Percentiles rank a stretch among this genome's conserved stretches.
phyloP scores from a whole-genome alignment of 495 filamentous ascomycete species.

The Talaromyces nanjingensis region DNA sequence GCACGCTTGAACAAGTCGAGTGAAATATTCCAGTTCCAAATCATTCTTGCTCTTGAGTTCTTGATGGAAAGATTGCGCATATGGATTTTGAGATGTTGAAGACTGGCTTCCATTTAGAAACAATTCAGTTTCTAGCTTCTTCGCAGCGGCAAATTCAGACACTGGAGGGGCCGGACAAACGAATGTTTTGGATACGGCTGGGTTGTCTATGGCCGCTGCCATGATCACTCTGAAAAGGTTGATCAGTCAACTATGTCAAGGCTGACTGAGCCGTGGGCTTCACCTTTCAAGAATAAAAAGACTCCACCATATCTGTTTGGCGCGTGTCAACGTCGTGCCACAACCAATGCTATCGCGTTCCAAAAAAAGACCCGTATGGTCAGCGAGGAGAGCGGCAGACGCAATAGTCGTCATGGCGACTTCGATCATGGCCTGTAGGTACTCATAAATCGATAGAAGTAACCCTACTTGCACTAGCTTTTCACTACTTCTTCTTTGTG shows the following conservation, averaged over 20 bases:
- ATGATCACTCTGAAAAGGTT: neutral
- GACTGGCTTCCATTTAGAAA: neutral
- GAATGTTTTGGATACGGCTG: neutral
- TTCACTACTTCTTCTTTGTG: neutral
- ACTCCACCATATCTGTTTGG: conserved; percentile 3
- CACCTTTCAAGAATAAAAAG: conserved; percentile 5
- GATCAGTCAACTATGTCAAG: neutral
- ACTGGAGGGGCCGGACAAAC: neutral
- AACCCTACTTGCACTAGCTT: conserved; percentile 2
- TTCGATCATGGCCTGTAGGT: conserved; percentile 2
- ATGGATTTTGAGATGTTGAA: neutral
- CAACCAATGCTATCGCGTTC: neutral
- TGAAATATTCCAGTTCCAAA: conserved; percentile 1
- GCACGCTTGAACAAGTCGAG: conserved; percentile 4
- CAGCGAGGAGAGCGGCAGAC: neutral
- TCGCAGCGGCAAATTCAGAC: neutral
- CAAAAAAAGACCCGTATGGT: neutral
- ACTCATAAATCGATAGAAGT: conserved; percentile 7
- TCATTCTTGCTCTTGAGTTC: neutral
- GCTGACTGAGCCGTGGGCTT: neutral
- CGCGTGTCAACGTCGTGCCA: neutral
- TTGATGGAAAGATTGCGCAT: neutral
- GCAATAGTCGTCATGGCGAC: conserved; percentile 4
- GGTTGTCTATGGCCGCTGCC: neutral
- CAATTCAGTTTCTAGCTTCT: neutral